Evolutionary conservation across 306 rosid species (phyloP).

Genomic region (Dalbergia oliveri): DNA sequence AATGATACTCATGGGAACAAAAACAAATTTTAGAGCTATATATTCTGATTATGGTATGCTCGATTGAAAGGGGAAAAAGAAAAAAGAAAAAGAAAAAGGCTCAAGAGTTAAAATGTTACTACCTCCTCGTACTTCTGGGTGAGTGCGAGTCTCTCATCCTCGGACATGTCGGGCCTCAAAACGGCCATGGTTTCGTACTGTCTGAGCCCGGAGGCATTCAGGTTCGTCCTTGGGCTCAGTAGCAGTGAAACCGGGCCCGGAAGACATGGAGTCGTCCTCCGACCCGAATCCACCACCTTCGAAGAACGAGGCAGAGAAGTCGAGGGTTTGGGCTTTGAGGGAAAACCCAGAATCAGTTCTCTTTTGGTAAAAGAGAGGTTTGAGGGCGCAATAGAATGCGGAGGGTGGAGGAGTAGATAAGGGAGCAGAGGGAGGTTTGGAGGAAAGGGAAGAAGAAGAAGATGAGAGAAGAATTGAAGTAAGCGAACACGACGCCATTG

Average conservation of each 20-base stretch:
- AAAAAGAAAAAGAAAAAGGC: too few species aligned
- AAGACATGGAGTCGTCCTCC: constrained; percentile 63
- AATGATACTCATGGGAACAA: too few species aligned
- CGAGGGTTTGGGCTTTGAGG: constrained; percentile 66
- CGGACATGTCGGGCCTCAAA: constrained; percentile 83
- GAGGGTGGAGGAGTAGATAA: constrained; percentile 39
- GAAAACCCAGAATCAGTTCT: constrained; percentile 34
- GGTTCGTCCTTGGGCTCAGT: constrained; percentile 93
- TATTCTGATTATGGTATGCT: neutral
- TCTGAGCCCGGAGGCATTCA: constrained; percentile 78
- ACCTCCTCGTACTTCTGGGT: constrained; percentile 94
- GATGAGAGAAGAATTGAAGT: constrained; percentile 54
- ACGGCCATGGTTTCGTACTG: constrained; percentile 79
- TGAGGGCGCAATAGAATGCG: constrained; percentile 41
- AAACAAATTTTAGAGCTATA: neutral
- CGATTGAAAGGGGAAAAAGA: too few species aligned
- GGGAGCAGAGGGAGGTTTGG: constrained; percentile 36
- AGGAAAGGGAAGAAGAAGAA: constrained; percentile 38
- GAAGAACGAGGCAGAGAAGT: constrained; percentile 75
- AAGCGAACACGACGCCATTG: constrained; percentile 74
- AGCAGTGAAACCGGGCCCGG: constrained; percentile 57
- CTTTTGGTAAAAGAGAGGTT: constrained; percentile 23
- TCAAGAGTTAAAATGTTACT: neutral
- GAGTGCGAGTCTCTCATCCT: constrained; percentile 71
- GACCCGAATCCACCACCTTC: constrained; percentile 73